These are phyloP conservation scores for Planoprotostelium fungivorum DNA, from an alignment of 78 protist species.

Conservation along the genomic window DNA sequence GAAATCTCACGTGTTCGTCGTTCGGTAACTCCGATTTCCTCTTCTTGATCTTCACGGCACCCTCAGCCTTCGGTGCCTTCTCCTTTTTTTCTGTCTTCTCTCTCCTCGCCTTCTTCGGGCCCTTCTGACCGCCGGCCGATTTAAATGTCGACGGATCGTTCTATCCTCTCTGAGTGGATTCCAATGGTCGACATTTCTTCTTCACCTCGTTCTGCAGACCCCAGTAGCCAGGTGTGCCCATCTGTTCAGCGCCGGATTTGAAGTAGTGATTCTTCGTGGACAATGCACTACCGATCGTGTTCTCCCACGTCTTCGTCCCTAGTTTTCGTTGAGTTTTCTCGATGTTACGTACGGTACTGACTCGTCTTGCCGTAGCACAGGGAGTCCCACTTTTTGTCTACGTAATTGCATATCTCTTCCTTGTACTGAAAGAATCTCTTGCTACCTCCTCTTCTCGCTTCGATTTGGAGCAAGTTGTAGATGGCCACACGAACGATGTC, in stretches of 20 bases:
- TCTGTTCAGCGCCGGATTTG: not conserved
- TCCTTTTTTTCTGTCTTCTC: not conserved
- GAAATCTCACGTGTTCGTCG: not conserved
- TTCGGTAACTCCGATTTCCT: not conserved
- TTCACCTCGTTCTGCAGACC: not conserved
- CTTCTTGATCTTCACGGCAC: not conserved
- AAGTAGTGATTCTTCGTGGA: not conserved
- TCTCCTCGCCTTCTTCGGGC: not conserved
- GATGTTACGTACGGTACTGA: not conserved
- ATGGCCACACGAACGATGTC: not conserved
- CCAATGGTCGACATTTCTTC: not conserved
- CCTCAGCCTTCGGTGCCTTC: not conserved
- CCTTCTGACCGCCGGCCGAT: not conserved
- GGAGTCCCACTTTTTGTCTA: not conserved
- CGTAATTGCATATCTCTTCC: not conserved
- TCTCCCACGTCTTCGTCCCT: conserved; percentile 2
- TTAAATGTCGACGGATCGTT: not conserved
- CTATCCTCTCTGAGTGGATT: not conserved
- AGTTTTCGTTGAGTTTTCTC: not conserved
- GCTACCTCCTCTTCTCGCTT: not conserved
- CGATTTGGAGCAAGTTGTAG: not conserved
- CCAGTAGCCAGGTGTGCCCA: not conserved
- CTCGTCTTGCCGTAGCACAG: not conserved
- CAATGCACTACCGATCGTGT: not conserved
- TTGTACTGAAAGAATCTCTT: not conserved